phyloP scores from a whole-genome alignment of 768 basidiomycete genomes.

The Cubamyces lactineus region DNA sequence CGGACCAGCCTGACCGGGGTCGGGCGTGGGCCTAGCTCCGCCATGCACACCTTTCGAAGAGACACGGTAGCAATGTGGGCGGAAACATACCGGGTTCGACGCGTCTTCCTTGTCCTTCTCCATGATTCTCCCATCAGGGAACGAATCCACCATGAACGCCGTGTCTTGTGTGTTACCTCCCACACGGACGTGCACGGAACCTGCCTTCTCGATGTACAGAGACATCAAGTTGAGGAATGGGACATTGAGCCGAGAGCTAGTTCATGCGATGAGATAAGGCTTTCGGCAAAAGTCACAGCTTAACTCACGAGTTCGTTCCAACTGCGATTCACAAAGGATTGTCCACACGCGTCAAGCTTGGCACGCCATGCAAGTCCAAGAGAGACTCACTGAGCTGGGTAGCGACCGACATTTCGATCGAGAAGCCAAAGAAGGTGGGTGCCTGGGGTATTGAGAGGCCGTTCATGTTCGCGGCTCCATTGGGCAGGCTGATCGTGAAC shows the following conservation, averaged over 20 bases:
- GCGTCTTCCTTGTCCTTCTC: slow-evolving; percentile 30
- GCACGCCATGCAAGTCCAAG: slow-evolving; percentile 1
- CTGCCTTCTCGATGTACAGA: slow-evolving; percentile 45
- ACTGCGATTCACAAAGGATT: slow-evolving; percentile 36
- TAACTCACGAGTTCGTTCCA: slow-evolving; percentile 54
- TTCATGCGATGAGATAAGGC: neutral
- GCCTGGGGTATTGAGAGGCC: slow-evolving; percentile 45
- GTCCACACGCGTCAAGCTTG: neutral
- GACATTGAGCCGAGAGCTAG: slow-evolving; percentile 43
- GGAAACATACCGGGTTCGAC: slow-evolving; percentile 39
- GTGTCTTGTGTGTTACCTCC: slow-evolving; percentile 58
- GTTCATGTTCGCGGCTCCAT: neutral
- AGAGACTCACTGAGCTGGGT: slow-evolving; percentile 59
- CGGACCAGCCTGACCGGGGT: too few species aligned
- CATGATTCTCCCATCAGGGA: slow-evolving; percentile 28
- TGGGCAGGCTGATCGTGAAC: slow-evolving; percentile 13
- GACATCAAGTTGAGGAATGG: slow-evolving; percentile 53
- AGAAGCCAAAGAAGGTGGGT: slow-evolving; percentile 72
- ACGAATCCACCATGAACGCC: slow-evolving; percentile 34
- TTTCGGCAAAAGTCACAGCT: neutral
- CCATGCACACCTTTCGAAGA: too few species aligned
- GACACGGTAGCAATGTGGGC: slow-evolving; percentile 24
- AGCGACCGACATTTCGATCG: slow-evolving; percentile 73
- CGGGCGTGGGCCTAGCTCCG: too few species aligned
- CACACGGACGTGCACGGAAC: slow-evolving; percentile 41